These are phyloP conservation scores for Sequoia sempervirens DNA, from an alignment of 75 land plant species.

Conservation along the genomic window DNA sequence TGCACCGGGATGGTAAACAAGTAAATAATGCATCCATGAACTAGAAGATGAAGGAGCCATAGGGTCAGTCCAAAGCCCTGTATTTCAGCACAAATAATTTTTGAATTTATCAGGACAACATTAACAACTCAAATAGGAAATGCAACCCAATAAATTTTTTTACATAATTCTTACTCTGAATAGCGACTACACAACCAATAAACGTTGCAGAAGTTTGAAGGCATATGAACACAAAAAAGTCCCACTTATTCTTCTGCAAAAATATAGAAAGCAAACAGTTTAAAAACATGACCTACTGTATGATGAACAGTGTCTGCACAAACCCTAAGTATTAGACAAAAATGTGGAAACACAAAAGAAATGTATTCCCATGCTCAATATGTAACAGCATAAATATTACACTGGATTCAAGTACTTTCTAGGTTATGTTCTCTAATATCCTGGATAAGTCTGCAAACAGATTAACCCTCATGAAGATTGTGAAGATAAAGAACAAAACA, in stretches of 20 bases:
- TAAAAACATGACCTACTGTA: not conserved
- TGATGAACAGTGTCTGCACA: not conserved
- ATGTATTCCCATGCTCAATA: not conserved
- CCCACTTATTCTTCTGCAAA: slow-evolving; percentile 80
- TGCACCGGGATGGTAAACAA: slow-evolving; percentile 44
- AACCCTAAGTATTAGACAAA: not conserved
- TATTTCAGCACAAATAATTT: not conserved
- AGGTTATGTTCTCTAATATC: not conserved
- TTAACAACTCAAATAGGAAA: not conserved
- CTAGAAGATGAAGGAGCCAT: slow-evolving; percentile 15
- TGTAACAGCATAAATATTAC: not conserved
- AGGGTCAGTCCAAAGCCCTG: slow-evolving; percentile 57
- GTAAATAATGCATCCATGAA: slow-evolving; percentile 42
- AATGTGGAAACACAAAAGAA: not conserved
- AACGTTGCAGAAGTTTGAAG: slow-evolving; percentile 41
- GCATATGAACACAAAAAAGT: slow-evolving; percentile 66
- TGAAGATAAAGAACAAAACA: not conserved
- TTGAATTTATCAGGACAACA: not conserved
- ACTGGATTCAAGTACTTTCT: not conserved
- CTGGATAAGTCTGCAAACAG: not conserved
- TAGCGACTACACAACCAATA: slow-evolving; percentile 34
- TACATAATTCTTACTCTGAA: slow-evolving; percentile 52
- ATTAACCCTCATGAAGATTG: not conserved
- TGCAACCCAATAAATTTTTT: not conserved
- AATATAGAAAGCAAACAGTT: not conserved